phyloP scores from a whole-genome alignment of 805 yeast genomes.

The Vanderwaltozyma yarrowii region DNA sequence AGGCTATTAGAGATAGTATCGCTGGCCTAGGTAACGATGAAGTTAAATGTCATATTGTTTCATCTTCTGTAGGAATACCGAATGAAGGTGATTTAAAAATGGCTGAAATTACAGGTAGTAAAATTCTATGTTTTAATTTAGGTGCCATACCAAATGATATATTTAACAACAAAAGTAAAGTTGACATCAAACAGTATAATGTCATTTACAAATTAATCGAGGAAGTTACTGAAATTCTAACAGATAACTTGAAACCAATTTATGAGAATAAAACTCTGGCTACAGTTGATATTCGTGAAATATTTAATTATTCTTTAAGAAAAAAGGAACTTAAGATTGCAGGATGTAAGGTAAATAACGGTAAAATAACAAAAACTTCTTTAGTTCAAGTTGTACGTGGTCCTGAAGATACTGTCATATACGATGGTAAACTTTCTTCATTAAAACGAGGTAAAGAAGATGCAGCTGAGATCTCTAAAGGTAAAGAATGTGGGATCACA shows the following conservation, averaged over 20 bases:
- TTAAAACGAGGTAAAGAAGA: slow-evolving; percentile 79
- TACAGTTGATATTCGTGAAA: slow-evolving; percentile 56
- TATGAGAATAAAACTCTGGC: slow-evolving; percentile 57
- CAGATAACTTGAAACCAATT: slow-evolving; percentile 51
- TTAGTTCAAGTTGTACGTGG: slow-evolving; percentile 48
- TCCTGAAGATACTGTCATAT: slow-evolving; percentile 31
- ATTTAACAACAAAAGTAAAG: slow-evolving; percentile 42
- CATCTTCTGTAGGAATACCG: slow-evolving; percentile 69
- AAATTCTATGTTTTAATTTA: slow-evolving; percentile 70
- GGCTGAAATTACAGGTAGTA: slow-evolving; percentile 62
- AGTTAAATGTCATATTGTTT: slow-evolving; percentile 58
- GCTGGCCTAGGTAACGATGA: slow-evolving; percentile 79
- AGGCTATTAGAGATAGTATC: slow-evolving; percentile 80
- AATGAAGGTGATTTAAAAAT: slow-evolving; percentile 56
- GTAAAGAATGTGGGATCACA: slow-evolving; percentile 82
- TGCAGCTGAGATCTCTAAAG: slow-evolving; percentile 65
- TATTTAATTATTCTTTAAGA: slow-evolving; percentile 59
- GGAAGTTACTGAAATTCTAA: slow-evolving; percentile 59
- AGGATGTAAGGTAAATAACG: slow-evolving; percentile 73
- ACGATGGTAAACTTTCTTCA: slow-evolving; percentile 54
- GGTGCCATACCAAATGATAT: slow-evolving; percentile 49
- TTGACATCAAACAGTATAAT: slow-evolving; percentile 53
- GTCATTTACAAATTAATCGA: slow-evolving; percentile 86
- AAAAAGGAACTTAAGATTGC: slow-evolving; percentile 58
- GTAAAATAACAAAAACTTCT: slow-evolving; percentile 52